Base-by-base conservation (phyloP, 2,329 filamentous ascomycete species). In the Colletotrichum sp. region DNA sequence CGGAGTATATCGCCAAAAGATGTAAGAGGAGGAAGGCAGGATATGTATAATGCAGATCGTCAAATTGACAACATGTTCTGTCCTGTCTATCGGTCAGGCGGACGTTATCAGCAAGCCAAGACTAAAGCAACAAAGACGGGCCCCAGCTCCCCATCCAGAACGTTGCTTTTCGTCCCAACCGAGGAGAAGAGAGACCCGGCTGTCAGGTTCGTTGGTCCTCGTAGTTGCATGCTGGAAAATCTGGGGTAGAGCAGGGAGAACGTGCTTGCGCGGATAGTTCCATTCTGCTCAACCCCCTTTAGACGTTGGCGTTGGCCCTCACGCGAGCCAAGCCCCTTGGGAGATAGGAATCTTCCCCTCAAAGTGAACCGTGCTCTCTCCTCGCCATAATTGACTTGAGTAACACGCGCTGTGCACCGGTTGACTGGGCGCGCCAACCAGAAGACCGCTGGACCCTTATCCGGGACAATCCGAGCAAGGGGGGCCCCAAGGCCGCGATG, bases 381-480 rank as follows among this genome's bases (percentile, higher is more conserved):
- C 25, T 58, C 27, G 4, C 16, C 55, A 27, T 30, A 58, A n/a
- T 58, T 34, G 18, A 30, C 60, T 8, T 25, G 60, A 32, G 18
- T 34, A 9, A 56, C n/a, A 52, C 43, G 43, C n/a, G n/a, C n/a
- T 52, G 10, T 8, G n/a, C 43, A 52, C 43, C 43, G 6, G 43
- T 68, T 56, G 66, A 58, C 48, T 52, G 30, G 28, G n/a, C 28
- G 18, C 56, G 56, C 56, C 56, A 34, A 32, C 56, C 25, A 61
- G 56, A 61, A 30, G 16, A 3, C 18, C 34, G 12, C 27, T 62
- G 56, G 56, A 62, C 32, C 56, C 36, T 70, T 70, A 70, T 70
- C 67, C 67, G 67, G 67, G 34, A 70, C 34, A 70, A 70, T 62
- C 67, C 67, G 67, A 36, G 67, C 67, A 70, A 25, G 66, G 66